Evolutionary conservation across 352 stramenopile genomes (phyloP).

Genomic region (Pythium oligandrum): DNA sequence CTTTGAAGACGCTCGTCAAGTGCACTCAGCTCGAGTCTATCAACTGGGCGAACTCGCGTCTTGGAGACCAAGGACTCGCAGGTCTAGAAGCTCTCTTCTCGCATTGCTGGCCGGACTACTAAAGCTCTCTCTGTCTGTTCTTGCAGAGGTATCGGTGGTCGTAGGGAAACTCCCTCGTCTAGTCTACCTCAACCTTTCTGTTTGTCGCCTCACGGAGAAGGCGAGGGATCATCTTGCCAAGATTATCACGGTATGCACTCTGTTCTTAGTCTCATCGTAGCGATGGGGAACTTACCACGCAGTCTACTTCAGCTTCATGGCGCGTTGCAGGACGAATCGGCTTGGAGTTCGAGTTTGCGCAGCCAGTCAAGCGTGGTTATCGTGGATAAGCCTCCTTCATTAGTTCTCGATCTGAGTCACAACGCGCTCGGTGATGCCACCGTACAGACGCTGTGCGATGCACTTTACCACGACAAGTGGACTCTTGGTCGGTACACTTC

Average conservation of each 20-base stretch:
- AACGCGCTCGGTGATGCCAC: conserved; percentile 40
- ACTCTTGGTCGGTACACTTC: conserved; percentile 27
- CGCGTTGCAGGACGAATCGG: conserved; percentile 40
- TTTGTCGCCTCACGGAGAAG: conserved; percentile 45
- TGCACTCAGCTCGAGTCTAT: conserved; percentile 15
- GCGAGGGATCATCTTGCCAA: conserved; percentile 47
- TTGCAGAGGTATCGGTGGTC: not conserved
- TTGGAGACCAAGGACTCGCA: conserved; percentile 16
- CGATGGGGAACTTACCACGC: not conserved
- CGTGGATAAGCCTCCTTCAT: conserved; percentile 5
- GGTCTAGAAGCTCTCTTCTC: conserved; percentile 16
- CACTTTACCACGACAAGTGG: conserved; percentile 70
- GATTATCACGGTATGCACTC: conserved; percentile 40
- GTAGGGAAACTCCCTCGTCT: conserved; percentile 37
- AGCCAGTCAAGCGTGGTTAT: conserved; percentile 13
- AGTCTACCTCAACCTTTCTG: conserved; percentile 35
- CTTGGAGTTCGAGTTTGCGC: conserved; percentile 55
- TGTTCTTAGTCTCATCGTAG: not conserved
- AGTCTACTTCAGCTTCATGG: conserved; percentile 33
- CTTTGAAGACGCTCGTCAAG: conserved; percentile 6
- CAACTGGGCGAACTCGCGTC: not conserved
- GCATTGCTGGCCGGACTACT: no score
- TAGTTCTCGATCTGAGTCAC: conserved; percentile 43
- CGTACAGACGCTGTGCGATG: conserved; percentile 31
- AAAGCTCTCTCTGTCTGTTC: no score